These are phyloP conservation scores for Limnomonas spitsbergensis DNA, from an alignment of 139 green algal species.

Conservation along the genomic window DNA sequence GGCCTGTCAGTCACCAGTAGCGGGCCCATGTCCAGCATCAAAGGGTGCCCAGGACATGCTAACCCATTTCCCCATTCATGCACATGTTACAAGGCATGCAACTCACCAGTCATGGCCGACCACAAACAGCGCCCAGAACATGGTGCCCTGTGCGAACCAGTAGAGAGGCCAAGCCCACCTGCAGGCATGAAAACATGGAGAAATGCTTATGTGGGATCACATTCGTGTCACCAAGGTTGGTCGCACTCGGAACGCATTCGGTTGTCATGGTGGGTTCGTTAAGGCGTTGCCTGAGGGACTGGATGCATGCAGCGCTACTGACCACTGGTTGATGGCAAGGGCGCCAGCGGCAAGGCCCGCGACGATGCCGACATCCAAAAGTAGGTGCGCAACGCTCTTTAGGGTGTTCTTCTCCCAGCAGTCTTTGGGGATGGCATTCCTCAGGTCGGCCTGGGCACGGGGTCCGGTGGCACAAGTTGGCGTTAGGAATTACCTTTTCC, in stretches of 20 bases:
- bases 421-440: constrained; percentile 71
- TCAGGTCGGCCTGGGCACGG: constrained; percentile 57
- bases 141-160: constrained; percentile 94
- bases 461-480: no score
- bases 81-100: neutral
- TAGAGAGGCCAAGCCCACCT: constrained; percentile 88
- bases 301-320: no score
- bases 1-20: no score
- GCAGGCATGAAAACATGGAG: constrained; percentile 10
- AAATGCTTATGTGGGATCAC: no score
- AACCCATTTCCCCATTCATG: no score
- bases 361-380: constrained; percentile 81
- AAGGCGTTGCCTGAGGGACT: no score
- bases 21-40: no score
- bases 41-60: no score
- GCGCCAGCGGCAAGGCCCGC: constrained; percentile 71
- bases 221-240: no score
- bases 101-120: constrained; percentile 89
- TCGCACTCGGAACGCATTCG: no score
- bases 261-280: neutral
- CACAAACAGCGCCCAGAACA: constrained; percentile 98
- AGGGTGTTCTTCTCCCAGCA: constrained; percentile 77
- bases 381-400: constrained; percentile 68
- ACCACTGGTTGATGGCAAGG: constrained; percentile 62
- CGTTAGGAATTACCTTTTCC: neutral